Evolutionary conservation across 1,284 basidiomycete genomes (phyloP), one percentile per base, ranked within the genome.

Genomic region (Xanthoconium separans): DNA sequence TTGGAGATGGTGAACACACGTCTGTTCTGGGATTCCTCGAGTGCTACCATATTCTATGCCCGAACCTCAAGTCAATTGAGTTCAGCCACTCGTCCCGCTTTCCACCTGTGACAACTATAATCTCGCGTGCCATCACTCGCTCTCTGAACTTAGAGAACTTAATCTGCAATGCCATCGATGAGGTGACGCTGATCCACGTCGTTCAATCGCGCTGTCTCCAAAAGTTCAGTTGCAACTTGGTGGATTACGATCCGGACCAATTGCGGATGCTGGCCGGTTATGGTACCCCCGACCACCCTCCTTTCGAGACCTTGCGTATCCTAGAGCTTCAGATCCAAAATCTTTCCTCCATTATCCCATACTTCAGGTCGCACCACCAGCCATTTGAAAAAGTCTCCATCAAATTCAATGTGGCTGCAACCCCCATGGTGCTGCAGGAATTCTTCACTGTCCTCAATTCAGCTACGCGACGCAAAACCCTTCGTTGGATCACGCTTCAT

Each of bases 51-150:
- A 41, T 12, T 9, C 33, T 63, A 4, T 60, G 47, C 22, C 59
- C 54, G 42, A 51, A 61, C 33, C 44, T 61, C 42, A 39, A 33
- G 39, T 59, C 50, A 16, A 43, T 64, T 34, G 3, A 20, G 9
- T 37, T 42, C 22, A 2, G 10, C 24, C 41, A 56, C 24, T 4
- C 1, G 5, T 0, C 2, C 50, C 16, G 2, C 18, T 33, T 7
- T 41, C 36, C 30, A 12, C n/a, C n/a, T 7, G 29, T 43, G 27
- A 44, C 33, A 30, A 5, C 30, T 4, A 30, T 47, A 10, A 10
- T 61, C 27, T 64, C 56, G 5, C 61, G 33, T 16, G 34, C 50
- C 29, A 24, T 51, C 16, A 16, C 24, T 40, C 34, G 36, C 36
- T 31, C 15, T 11, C 29, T 36, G 15, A 39, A 39, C 18, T 6